Evolutionary conservation across 257 asterid species (phyloP).

Genomic region (Thymus mandschuricus): DNA sequence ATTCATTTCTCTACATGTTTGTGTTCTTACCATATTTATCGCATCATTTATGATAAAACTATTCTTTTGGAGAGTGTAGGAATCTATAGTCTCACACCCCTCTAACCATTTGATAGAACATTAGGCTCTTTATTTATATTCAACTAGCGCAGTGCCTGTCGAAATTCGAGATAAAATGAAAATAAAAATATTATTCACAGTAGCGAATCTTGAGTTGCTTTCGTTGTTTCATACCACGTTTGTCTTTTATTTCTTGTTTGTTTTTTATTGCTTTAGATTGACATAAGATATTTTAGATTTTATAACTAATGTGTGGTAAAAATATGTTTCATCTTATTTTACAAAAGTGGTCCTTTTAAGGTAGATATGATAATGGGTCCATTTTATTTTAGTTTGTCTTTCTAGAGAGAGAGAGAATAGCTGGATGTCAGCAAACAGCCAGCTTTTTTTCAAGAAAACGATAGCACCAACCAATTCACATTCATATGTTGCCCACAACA

Average conservation of each 20-base stretch:
- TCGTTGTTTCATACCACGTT: too few relatives aligned
- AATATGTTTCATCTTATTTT: neutral
- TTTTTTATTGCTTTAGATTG: too few relatives aligned
- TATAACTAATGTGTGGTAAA: neutral
- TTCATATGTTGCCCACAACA: slow-evolving; percentile 41
- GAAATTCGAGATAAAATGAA: too few relatives aligned
- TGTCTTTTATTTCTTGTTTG: too few relatives aligned
- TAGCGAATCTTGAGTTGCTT: too few relatives aligned
- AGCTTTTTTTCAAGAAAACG: slow-evolving; percentile 39
- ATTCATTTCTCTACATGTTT: neutral
- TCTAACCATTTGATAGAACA: slow-evolving; percentile 27
- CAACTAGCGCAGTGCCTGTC: too few relatives aligned
- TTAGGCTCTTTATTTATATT: neutral
- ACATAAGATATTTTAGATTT: neutral
- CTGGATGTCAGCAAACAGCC: slow-evolving; percentile 38
- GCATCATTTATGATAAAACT: slow-evolving; percentile 16
- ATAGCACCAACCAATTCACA: slow-evolving; percentile 47
- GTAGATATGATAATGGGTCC: neutral
- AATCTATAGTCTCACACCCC: neutral
- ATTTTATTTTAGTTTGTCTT: neutral
- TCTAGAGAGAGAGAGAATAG: neutral
- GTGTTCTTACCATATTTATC: neutral
- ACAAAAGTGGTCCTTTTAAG: neutral
- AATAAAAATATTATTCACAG: too few relatives aligned
- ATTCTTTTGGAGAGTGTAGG: slow-evolving; percentile 21